Conservation (phyloP, 2,329 filamentous ascomycete genomes). For the Fusarium penzigii region DNA sequence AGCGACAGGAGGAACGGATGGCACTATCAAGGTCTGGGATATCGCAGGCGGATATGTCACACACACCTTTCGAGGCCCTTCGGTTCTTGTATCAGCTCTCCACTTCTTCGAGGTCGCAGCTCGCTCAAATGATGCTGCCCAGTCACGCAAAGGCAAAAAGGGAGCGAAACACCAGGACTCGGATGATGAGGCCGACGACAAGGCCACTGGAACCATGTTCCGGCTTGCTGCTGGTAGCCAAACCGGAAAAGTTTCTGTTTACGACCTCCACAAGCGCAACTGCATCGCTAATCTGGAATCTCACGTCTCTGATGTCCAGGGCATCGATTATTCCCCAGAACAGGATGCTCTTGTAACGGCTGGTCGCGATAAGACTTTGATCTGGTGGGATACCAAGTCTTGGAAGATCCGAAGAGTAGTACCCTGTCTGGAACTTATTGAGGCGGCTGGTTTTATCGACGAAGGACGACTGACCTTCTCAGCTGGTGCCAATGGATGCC, state of each 20-base stretch:
- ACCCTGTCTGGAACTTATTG: constrained; percentile 82
- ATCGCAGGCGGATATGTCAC: constrained; percentile 87
- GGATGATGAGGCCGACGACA: constrained; percentile 39
- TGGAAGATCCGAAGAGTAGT: constrained; percentile 84
- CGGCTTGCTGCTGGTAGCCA: constrained; percentile 88
- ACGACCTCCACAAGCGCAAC: constrained; percentile 84
- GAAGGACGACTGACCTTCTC: constrained; percentile 75
- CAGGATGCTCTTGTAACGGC: constrained; percentile 79
- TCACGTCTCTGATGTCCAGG: constrained; percentile 92
- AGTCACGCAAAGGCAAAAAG: constrained; percentile 39
- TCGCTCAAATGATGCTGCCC: constrained; percentile 33
- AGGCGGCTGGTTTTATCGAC: constrained; percentile 77
- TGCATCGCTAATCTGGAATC: constrained; percentile 80
- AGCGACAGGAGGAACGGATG: constrained; percentile 91
- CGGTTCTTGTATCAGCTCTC: constrained; percentile 86
- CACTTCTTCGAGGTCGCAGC: constrained; percentile 81
- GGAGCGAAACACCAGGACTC: constrained; percentile 34
- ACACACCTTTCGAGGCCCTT: constrained; percentile 92
- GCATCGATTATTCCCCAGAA: constrained; percentile 75
- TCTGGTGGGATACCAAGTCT: constrained; percentile 82
- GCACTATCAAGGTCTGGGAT: constrained; percentile 95
- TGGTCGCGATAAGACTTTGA: constrained; percentile 90
- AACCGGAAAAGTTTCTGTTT: constrained; percentile 88
- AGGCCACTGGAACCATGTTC: constrained; percentile 59
- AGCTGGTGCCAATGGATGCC: constrained; percentile 77